These are phyloP conservation scores for Candida sp. DNA, from an alignment of 1,139 yeast genomes.

Conservation along the genomic window DNA sequence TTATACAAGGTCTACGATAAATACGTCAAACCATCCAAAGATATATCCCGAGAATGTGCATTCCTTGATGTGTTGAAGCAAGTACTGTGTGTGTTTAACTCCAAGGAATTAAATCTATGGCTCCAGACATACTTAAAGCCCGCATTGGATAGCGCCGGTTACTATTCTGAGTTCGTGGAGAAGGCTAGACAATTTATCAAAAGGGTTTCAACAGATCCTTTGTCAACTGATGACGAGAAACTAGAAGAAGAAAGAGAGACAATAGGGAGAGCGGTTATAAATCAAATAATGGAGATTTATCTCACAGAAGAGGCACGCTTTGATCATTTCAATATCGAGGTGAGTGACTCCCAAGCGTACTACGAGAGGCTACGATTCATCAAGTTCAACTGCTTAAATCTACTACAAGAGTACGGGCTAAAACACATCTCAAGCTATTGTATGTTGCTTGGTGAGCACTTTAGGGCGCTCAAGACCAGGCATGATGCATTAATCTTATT, in stretches of 20 bases:
- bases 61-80: slow-evolving; percentile 51
- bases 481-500: slow-evolving; percentile 39
- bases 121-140: slow-evolving; percentile 53
- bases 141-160: slow-evolving; percentile 68
- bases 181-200: slow-evolving; percentile 46
- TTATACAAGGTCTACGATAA: slow-evolving; percentile 47
- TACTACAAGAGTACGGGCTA: slow-evolving; percentile 46
- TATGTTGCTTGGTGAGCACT: slow-evolving; percentile 32
- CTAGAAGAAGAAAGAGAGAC: slow-evolving; percentile 23
- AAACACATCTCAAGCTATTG: slow-evolving; percentile 36
- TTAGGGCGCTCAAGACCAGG: slow-evolving; percentile 33
- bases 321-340: slow-evolving; percentile 24
- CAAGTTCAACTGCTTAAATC: slow-evolving; percentile 40
- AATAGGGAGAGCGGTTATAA: slow-evolving; percentile 30
- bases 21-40: slow-evolving; percentile 34
- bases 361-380: slow-evolving; percentile 56
- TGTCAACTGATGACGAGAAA: slow-evolving; percentile 29
- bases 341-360: slow-evolving; percentile 31
- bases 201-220: slow-evolving; percentile 29
- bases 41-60: slow-evolving; percentile 38
- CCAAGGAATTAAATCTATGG: slow-evolving; percentile 54
- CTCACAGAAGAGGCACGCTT: slow-evolving; percentile 20
- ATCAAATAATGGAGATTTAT: slow-evolving; percentile 32
- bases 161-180: slow-evolving; percentile 40
- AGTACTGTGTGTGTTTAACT: slow-evolving; percentile 42